Percentiles rank a stretch among this genome's conserved stretches.
phyloP scores from a whole-genome alignment of 1,139 yeast genomes.

The Debaryomyces coudertii region DNA sequence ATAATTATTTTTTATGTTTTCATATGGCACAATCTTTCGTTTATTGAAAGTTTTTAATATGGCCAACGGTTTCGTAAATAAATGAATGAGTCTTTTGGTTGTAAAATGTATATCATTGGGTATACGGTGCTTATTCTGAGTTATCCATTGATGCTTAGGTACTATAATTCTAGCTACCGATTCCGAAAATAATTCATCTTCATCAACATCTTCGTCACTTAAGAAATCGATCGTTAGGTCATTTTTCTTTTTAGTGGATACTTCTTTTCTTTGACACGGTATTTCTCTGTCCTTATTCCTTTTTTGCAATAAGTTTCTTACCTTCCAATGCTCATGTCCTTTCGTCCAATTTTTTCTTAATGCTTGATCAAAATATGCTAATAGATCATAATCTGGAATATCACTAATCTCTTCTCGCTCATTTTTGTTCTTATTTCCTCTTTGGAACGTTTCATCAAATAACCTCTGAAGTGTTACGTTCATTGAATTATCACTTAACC shows the following conservation, averaged over 20 bases:
- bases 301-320: conserved; percentile 30
- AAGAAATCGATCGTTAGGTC: conserved; percentile 50
- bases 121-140: conserved; percentile 48
- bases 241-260: conserved; percentile 16
- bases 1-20: background rate
- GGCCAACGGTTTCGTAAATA: conserved; percentile 69
- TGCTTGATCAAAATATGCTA: conserved; percentile 78
- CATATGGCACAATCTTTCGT: conserved; percentile 21
- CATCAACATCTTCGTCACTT: conserved; percentile 36
- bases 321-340: conserved; percentile 94
- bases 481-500: conserved; percentile 21
- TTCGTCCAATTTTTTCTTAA: conserved; percentile 71
- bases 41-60: conserved; percentile 65
- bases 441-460: conserved; percentile 22
- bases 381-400: conserved; percentile 63
- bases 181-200: conserved; percentile 51
- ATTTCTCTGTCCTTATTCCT: conserved; percentile 24
- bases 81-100: conserved; percentile 65
- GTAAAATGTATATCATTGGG: conserved; percentile 78
- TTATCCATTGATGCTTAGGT: conserved; percentile 38
- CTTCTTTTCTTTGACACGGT: conserved; percentile 26
- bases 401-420: conserved; percentile 26
- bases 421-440: conserved; percentile 10
- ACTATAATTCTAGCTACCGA: conserved; percentile 21
- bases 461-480: conserved; percentile 28